Conservation (phyloP, 495 filamentous ascomycete species). For the Hypoxylon perforatum region DNA sequence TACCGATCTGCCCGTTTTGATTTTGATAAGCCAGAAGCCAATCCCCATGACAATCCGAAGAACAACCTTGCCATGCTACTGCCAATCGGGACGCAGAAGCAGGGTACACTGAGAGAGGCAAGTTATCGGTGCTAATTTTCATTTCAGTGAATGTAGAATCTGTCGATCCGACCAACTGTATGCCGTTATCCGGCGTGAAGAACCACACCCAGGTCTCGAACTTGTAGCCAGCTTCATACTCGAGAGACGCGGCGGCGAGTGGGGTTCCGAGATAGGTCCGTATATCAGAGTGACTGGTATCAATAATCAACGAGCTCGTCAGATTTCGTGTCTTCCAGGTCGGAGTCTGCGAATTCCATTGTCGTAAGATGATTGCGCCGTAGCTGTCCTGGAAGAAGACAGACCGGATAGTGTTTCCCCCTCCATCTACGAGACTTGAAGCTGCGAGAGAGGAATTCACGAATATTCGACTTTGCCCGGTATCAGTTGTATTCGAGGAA, state of each 20-base stretch:
- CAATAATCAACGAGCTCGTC: background rate
- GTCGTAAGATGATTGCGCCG: background rate
- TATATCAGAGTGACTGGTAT: background rate
- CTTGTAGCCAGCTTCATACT: background rate
- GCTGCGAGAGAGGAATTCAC: background rate
- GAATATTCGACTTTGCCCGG: background rate
- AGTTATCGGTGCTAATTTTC: background rate
- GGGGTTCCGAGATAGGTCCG: background rate
- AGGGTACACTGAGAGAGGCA: background rate
- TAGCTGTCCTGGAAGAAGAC: background rate
- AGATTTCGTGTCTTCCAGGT: constrained; percentile 1
- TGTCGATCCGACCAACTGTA: background rate
- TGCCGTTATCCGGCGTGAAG: background rate
- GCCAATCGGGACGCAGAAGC: background rate
- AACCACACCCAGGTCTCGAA: background rate
- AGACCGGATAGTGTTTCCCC: background rate
- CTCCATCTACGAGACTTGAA: background rate
- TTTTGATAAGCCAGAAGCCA: background rate
- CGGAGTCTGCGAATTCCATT: background rate
- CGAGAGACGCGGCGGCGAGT: background rate
- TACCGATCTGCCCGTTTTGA: background rate
- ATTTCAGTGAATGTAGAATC: background rate
- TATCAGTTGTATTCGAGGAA: background rate
- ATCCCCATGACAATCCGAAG: background rate
- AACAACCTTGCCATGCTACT: background rate